Evolutionary conservation across 176 grass and related monocot genomes (phyloP).

Genomic region (Chloris gayana): DNA sequence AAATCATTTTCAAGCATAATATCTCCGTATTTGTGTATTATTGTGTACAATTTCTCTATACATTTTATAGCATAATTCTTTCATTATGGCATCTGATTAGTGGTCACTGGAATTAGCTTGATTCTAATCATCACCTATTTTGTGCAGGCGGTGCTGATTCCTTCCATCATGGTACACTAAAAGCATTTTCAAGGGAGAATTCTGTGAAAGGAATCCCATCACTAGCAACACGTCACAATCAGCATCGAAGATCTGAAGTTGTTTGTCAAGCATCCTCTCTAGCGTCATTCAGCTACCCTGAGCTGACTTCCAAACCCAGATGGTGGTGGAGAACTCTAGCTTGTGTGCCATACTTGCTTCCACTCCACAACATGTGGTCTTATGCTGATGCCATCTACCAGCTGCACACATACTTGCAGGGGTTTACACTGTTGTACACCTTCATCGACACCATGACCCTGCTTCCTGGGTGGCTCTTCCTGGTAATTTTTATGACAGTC

Average conservation of each 20-base stretch:
- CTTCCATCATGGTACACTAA: constrained; percentile 12
- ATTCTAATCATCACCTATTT: constrained; percentile 12
- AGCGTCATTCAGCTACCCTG: constrained; percentile 65
- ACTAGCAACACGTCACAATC: constrained; percentile 16
- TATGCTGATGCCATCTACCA: constrained; percentile 82
- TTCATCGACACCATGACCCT: constrained; percentile 86
- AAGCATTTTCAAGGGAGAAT: constrained; percentile 24
- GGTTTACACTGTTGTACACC: constrained; percentile 66
- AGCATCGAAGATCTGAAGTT: constrained; percentile 33
- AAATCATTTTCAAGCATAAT: constrained; percentile 13
- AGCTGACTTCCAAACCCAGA: constrained; percentile 86
- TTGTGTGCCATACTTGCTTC: constrained; percentile 85
- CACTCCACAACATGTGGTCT: constrained; percentile 89
- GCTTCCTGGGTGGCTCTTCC: constrained; percentile 76
- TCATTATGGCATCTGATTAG: not conserved
- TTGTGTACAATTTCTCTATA: not conserved
- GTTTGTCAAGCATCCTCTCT: constrained; percentile 57
- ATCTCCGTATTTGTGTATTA: not conserved
- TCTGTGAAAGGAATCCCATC: constrained; percentile 37
- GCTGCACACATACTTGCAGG: constrained; percentile 70
- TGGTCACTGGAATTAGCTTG: constrained; percentile 11
- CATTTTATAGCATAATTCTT: constrained; percentile 12
- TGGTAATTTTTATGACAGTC: constrained; percentile 65
- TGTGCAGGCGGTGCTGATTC: constrained; percentile 27
- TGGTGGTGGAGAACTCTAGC: constrained; percentile 93